A percentile compares a stretch with the other conserved stretches of the same genome.
These are phyloP conservation scores for Vitis hybrid DNA, from an alignment of 177 flowering plant species.

Conservation along the genomic window DNA sequence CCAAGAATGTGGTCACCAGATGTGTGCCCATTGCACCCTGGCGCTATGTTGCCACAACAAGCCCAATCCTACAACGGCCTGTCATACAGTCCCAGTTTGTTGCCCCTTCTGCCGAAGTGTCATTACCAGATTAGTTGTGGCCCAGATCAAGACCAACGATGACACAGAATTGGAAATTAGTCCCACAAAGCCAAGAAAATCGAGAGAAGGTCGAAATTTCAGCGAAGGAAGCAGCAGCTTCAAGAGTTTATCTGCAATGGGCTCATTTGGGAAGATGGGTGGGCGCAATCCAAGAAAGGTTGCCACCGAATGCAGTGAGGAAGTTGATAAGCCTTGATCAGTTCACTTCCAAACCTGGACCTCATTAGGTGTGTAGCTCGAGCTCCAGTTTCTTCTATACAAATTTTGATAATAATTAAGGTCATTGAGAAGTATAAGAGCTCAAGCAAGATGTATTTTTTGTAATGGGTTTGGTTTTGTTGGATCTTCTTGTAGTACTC, in stretches of 20 bases:
- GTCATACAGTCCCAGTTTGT: conserved; percentile 37
- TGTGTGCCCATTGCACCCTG: conserved; percentile 68
- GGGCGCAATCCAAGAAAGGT: conserved; percentile 33
- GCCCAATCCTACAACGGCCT: conserved; percentile 36
- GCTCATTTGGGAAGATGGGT: conserved; percentile 40
- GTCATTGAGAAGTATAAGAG: background rate
- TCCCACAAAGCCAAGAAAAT: conserved; percentile 29
- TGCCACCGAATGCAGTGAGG: conserved; percentile 33
- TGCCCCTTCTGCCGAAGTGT: conserved; percentile 70
- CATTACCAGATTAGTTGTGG: conserved; percentile 47
- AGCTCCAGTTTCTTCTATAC: too few species aligned
- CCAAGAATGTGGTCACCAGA: conserved; percentile 58
- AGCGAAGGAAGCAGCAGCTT: conserved; percentile 49
- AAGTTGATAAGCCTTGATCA: conserved; percentile 23
- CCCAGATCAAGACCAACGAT: conserved; percentile 17
- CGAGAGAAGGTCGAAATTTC: conserved; percentile 27
- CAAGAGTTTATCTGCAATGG: conserved; percentile 38
- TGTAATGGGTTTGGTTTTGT: background rate
- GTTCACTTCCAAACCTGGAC: background rate
- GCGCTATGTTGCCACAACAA: conserved; percentile 66
- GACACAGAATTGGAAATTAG: conserved; percentile 18
- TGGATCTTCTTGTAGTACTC: background rate
- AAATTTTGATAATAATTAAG: too few species aligned
- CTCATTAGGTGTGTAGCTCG: too few species aligned
- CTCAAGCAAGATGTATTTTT: background rate